Evolutionary conservation across 805 yeast genomes (phyloP).

Genomic region (Saccharomycopsis capsularis): DNA sequence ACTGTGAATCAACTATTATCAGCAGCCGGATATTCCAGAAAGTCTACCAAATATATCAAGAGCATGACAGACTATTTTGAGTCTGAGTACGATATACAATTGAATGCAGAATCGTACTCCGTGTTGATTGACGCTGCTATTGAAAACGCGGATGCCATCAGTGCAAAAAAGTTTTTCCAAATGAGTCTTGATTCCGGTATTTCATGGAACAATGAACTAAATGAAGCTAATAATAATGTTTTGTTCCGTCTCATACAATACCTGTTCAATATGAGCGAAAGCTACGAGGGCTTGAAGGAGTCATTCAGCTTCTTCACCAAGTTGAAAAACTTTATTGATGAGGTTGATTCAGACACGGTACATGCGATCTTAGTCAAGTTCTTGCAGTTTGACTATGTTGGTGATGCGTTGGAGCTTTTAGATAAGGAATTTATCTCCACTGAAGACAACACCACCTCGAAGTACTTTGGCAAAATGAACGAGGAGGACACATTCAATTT

Average conservation of each 20-base stretch:
- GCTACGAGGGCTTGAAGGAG: slow-evolving; percentile 4
- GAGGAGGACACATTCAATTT: slow-evolving; percentile 23
- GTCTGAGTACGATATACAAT: slow-evolving; percentile 27
- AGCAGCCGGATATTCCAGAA: slow-evolving; percentile 9
- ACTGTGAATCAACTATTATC: slow-evolving; percentile 11
- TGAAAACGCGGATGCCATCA: slow-evolving; percentile 24
- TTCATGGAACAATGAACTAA: slow-evolving; percentile 32
- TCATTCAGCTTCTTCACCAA: slow-evolving; percentile 11
- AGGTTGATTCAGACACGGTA: slow-evolving; percentile 32
- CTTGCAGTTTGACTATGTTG: slow-evolving; percentile 30
- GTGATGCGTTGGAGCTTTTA: slow-evolving; percentile 37
- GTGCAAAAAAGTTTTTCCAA: slow-evolving; percentile 31
- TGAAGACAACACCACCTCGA: slow-evolving; percentile 17
- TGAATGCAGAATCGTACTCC: slow-evolving; percentile 33
- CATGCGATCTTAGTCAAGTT: slow-evolving; percentile 33
- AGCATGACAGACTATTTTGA: slow-evolving; percentile 28
- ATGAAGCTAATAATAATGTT: slow-evolving; percentile 16
- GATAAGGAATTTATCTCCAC: slow-evolving; percentile 34
- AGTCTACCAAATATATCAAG: slow-evolving; percentile 10
- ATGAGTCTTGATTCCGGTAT: slow-evolving; percentile 32
- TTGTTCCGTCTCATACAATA: slow-evolving; percentile 25
- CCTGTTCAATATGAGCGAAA: slow-evolving; percentile 1
- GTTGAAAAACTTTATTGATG: slow-evolving; percentile 32
- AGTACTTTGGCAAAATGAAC: slow-evolving; percentile 23
- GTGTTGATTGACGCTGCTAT: slow-evolving; percentile 32